phyloP scores from a whole-genome alignment of 2,329 filamentous ascomycete genomes.

The Lecanoromycetidae sp. region DNA sequence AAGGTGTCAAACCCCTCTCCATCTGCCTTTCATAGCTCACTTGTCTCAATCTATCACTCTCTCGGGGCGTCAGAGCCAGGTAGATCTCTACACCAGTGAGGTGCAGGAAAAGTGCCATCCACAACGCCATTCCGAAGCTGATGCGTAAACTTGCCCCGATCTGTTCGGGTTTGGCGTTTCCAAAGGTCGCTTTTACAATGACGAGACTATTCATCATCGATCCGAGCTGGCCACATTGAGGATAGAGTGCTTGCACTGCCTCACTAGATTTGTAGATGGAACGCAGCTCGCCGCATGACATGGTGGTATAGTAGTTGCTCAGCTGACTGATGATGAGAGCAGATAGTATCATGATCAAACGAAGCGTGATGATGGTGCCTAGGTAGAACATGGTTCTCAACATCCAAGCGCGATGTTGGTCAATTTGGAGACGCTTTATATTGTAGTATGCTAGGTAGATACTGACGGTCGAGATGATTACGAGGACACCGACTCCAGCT shows the following conservation, averaged over 20 bases:
- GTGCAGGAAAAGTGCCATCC: slow-evolving; percentile 43
- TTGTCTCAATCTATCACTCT: slow-evolving; percentile 42
- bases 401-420: slow-evolving; percentile 55
- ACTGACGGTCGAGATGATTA: slow-evolving; percentile 34
- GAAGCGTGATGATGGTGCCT: slow-evolving; percentile 23
- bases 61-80: slow-evolving; percentile 41
- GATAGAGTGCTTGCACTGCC: slow-evolving; percentile 30
- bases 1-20: slow-evolving; percentile 40
- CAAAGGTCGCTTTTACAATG: slow-evolving; percentile 16
- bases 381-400: slow-evolving; percentile 41
- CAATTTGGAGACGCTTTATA: slow-evolving; percentile 49
- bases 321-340: slow-evolving; percentile 30
- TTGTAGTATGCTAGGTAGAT: slow-evolving; percentile 42
- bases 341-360: slow-evolving; percentile 30
- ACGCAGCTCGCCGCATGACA: slow-evolving; percentile 40
- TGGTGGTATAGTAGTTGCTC: slow-evolving; percentile 27
- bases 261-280: slow-evolving; percentile 24
- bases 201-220: slow-evolving; percentile 21
- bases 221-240: slow-evolving; percentile 32
- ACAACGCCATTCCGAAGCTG: slow-evolving; percentile 41
- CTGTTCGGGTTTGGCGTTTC: slow-evolving; percentile 21
- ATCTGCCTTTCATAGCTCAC: slow-evolving; percentile 46
- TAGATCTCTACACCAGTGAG: slow-evolving; percentile 39
- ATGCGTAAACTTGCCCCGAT: slow-evolving; percentile 35
- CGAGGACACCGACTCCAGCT: slow-evolving; percentile 32